A percentile compares a stretch with the other conserved stretches of the same genome.
Evolutionary conservation across 306 rosid genomes (phyloP).

Genomic region (Trichosanthes cucumerina): DNA sequence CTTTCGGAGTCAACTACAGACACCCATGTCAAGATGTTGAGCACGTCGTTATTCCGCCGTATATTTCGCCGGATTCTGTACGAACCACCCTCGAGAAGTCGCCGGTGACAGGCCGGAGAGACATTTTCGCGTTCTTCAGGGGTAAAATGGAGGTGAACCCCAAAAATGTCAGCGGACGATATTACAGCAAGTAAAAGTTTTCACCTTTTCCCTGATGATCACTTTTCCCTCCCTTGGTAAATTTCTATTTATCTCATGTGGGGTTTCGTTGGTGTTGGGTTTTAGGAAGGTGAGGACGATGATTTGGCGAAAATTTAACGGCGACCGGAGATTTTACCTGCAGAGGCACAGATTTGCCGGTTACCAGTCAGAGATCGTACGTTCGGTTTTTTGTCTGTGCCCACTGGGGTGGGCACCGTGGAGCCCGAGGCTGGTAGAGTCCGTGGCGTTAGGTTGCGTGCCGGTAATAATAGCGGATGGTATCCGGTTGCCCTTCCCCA

Average conservation of each 20-base stretch:
- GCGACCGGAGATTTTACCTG: constrained; percentile 58
- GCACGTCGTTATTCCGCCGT: constrained; percentile 83
- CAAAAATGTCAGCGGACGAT: constrained; percentile 80
- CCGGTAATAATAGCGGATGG: constrained; percentile 86
- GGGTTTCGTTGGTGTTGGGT: background rate
- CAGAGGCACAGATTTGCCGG: constrained; percentile 67
- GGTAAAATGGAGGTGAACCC: constrained; percentile 98
- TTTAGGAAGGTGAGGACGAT: constrained; percentile 63
- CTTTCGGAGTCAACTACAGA: constrained; percentile 55
- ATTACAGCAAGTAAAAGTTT: constrained; percentile 77
- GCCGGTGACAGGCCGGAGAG: constrained; percentile 44
- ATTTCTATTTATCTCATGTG: background rate
- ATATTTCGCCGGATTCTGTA: constrained; percentile 49
- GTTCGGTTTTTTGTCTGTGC: constrained; percentile 73
- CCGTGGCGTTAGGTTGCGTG: constrained; percentile 74
- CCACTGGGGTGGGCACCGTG: constrained; percentile 99
- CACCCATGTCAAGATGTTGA: constrained; percentile 91
- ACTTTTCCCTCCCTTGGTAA: background rate
- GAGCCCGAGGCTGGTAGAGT: constrained; percentile 91
- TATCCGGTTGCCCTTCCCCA: constrained; percentile 54
- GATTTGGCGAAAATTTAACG: constrained; percentile 62
- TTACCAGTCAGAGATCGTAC: constrained; percentile 77
- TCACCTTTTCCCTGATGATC: background rate
- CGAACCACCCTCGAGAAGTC: constrained; percentile 25
- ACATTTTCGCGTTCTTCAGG: constrained; percentile 80